A percentile compares a stretch with the other conserved stretches of the same genome.
Evolutionary conservation across 1,284 basidiomycete genomes (phyloP).

Genomic region (Entoloma clypeatum): DNA sequence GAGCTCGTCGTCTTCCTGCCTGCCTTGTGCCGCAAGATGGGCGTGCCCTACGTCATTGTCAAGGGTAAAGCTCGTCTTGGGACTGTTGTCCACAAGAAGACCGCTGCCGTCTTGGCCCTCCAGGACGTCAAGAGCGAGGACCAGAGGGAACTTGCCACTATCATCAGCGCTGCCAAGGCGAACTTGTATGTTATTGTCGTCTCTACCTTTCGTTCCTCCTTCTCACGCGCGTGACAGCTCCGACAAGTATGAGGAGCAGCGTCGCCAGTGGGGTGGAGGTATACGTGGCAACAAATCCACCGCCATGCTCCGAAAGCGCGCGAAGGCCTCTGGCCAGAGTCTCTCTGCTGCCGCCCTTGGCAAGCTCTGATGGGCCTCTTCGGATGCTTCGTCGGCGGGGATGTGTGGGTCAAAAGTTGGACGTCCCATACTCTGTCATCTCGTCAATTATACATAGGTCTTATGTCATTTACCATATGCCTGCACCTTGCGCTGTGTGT

Average conservation of each 20-base stretch:
- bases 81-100: slow-evolving; percentile 98
- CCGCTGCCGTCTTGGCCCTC: slow-evolving; percentile 85
- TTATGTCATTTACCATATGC: slow-evolving; percentile 14
- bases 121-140: slow-evolving; percentile 97
- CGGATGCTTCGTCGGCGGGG: not conserved
- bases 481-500: slow-evolving; percentile 16
- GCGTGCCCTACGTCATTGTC: slow-evolving; percentile 96
- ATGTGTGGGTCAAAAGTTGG: slow-evolving; percentile 14
- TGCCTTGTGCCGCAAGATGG: slow-evolving; percentile 99
- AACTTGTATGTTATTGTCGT: slow-evolving; percentile 71
- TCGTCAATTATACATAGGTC: slow-evolving; percentile 15
- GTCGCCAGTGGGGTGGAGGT: slow-evolving; percentile 95
- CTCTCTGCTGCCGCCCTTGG: slow-evolving; percentile 49
- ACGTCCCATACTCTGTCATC: slow-evolving; percentile 7
- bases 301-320: slow-evolving; percentile 91
- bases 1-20: slow-evolving; percentile 98
- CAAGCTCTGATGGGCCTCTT: slow-evolving; percentile 56
- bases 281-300: slow-evolving; percentile 90
- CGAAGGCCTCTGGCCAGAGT: slow-evolving; percentile 81
- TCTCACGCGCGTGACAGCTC: slow-evolving; percentile 47
- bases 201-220: not conserved
- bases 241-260: slow-evolving; percentile 93
- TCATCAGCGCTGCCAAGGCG: slow-evolving; percentile 93
- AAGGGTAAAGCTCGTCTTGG: slow-evolving; percentile 98
- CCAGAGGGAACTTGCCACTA: slow-evolving; percentile 87